Percentiles rank a stretch among this genome's conserved stretches.
These are phyloP conservation scores for Chaetomium olivaceum DNA, from an alignment of 2,329 filamentous ascomycete genomes.

Conservation along the genomic window DNA sequence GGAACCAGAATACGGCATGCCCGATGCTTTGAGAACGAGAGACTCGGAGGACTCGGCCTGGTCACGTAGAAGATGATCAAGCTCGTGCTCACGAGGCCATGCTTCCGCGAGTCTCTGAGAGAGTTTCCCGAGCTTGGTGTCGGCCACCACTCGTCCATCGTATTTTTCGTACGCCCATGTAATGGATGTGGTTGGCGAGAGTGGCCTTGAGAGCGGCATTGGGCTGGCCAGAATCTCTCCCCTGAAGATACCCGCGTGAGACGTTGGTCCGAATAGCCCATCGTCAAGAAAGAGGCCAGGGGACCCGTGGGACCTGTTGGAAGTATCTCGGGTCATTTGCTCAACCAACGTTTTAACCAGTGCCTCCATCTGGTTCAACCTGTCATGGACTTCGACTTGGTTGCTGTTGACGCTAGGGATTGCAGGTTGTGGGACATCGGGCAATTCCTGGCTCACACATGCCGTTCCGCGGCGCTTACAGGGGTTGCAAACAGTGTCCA, in stretches of 20 bases:
- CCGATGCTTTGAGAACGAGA: neutral
- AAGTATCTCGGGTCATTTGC: neutral
- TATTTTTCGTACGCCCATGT: neutral
- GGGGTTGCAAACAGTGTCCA: conserved; percentile 45
- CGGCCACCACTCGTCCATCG: neutral
- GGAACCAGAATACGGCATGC: neutral
- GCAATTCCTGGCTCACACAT: conserved; percentile 53
- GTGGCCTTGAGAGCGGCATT: neutral
- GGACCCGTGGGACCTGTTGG: neutral
- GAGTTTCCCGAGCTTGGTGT: neutral
- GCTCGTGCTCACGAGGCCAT: conserved; percentile 6
- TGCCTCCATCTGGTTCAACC: conserved; percentile 13
- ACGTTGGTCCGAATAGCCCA: neutral
- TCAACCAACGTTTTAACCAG: conserved; percentile 5
- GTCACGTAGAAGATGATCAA: neutral
- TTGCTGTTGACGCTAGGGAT: neutral
- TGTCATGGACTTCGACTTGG: neutral
- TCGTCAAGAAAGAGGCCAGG: neutral
- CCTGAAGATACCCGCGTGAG: neutral
- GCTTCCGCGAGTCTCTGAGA: neutral
- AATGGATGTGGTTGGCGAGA: neutral
- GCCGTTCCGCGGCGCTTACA: conserved; percentile 47
- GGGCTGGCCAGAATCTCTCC: neutral
- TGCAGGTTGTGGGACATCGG: conserved; percentile 32
- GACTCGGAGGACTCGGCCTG: neutral